Evolutionary conservation across 1,139 yeast species (phyloP).

Genomic region (Yamadazyma conglobata): DNA sequence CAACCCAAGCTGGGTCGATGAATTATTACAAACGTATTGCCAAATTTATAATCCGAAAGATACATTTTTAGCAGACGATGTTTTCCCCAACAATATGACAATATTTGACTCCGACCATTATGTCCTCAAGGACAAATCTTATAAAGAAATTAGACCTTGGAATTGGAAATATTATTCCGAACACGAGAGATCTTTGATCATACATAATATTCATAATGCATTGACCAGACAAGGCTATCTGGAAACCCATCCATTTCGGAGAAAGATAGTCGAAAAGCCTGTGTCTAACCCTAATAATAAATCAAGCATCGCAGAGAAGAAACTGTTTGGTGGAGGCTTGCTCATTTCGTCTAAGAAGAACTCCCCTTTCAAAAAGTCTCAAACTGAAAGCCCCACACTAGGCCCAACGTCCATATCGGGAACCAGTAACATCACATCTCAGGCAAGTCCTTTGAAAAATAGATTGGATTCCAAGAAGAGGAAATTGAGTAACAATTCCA

Average conservation of each 20-base stretch:
- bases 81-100: constrained; percentile 23
- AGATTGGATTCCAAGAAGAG: constrained; percentile 8
- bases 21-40: constrained; percentile 9
- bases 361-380: constrained; percentile 13
- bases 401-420: constrained; percentile 4
- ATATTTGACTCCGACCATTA: constrained; percentile 7
- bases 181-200: constrained; percentile 31
- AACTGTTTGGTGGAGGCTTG: constrained; percentile 17
- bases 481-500: constrained; percentile 14
- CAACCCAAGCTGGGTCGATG: constrained; percentile 6
- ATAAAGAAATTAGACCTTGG: constrained; percentile 43
- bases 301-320: neutral
- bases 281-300: neutral
- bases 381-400: constrained; percentile 14
- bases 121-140: constrained; percentile 40
- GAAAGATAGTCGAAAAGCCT: constrained; percentile 27
- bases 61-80: constrained; percentile 31
- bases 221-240: constrained; percentile 43
- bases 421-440: neutral
- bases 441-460: constrained; percentile 4
- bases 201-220: constrained; percentile 36
- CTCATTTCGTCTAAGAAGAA: constrained; percentile 14
- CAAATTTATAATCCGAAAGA: constrained; percentile 34
- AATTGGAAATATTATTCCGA: constrained; percentile 31
- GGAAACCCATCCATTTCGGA: constrained; percentile 44